phyloP scores from a whole-genome alignment of 768 basidiomycete species.

The Neoboletus brunneissimus region DNA sequence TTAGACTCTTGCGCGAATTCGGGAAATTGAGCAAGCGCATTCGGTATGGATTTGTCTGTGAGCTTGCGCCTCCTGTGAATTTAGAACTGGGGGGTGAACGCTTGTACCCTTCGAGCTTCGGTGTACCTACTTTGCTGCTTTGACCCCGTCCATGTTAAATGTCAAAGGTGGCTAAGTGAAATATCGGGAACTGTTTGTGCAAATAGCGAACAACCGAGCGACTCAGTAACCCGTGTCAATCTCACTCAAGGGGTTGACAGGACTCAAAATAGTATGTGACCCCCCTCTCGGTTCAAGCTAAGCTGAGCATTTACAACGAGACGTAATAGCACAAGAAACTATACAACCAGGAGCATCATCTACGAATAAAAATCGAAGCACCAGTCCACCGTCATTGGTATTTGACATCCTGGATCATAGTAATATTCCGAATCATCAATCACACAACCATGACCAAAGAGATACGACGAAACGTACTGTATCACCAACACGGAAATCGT shows the following conservation, averaged over 20 bases:
- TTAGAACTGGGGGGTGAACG: not conserved
- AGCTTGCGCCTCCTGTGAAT: constrained; percentile 66
- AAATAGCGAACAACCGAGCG: no score
- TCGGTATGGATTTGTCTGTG: constrained; percentile 75
- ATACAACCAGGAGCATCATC: no score
- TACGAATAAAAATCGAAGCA: no score
- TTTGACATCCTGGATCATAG: no score
- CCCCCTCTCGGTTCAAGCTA: no score
- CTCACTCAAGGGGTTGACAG: not conserved
- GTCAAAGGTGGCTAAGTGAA: not conserved
- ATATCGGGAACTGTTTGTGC: not conserved
- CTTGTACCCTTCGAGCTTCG: not conserved
- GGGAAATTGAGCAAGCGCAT: constrained; percentile 68
- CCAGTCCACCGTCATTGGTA: no score
- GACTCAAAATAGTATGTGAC: constrained; percentile 3
- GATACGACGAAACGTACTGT: no score
- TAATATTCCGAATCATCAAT: no score
- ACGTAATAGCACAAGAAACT: no score
- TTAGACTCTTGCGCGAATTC: constrained; percentile 77
- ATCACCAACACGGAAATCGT: no score
- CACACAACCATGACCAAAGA: no score
- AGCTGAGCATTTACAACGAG: no score
- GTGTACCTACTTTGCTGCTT: constrained; percentile 34
- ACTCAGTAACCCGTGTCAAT: not conserved
- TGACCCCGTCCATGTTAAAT: constrained; percentile 28